A percentile compares a stretch with the other conserved stretches of the same genome.
Conservation (phyloP, 2,329 filamentous ascomycete genomes). For the Beauveria brongniartii region DNA sequence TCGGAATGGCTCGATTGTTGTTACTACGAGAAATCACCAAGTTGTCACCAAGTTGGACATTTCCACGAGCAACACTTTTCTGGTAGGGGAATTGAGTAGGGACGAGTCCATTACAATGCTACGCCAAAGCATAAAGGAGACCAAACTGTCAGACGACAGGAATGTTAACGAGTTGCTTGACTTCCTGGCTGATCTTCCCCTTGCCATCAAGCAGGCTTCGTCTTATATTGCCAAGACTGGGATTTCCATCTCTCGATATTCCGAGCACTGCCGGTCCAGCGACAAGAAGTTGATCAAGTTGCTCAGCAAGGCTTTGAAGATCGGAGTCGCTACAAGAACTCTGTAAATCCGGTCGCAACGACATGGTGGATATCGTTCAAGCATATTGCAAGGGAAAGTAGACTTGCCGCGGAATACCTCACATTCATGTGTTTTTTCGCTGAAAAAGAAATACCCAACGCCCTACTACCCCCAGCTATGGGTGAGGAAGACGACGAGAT, state of each 20-base stretch:
- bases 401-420: slow-evolving; percentile 21
- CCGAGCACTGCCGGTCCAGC: slow-evolving; percentile 17
- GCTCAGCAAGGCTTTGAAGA: slow-evolving; percentile 25
- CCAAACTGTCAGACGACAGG: slow-evolving; percentile 16
- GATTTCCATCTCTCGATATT: slow-evolving; percentile 19
- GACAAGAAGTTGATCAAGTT: slow-evolving; percentile 17
- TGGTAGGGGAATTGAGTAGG: slow-evolving; percentile 16
- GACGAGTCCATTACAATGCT: slow-evolving; percentile 19
- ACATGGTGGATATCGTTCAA: slow-evolving; percentile 29
- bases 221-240: slow-evolving; percentile 25
- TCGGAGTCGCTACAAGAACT: slow-evolving; percentile 17
- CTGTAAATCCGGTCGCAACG: slow-evolving; percentile 21
- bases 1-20: slow-evolving; percentile 14
- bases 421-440: slow-evolving; percentile 22
- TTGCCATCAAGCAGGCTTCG: slow-evolving; percentile 29
- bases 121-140: slow-evolving; percentile 10
- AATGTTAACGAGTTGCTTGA: slow-evolving; percentile 20
- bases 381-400: slow-evolving; percentile 19
- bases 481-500: slow-evolving; percentile 10
- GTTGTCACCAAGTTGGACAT: slow-evolving; percentile 11
- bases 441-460: slow-evolving; percentile 22
- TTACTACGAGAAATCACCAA: slow-evolving; percentile 16
- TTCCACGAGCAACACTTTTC: slow-evolving; percentile 14
- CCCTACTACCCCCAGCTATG: slow-evolving; percentile 16
- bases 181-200: slow-evolving; percentile 22